phyloP scores from a whole-genome alignment of 2,329 filamentous ascomycete genomes.

The Venturia pyrina region DNA sequence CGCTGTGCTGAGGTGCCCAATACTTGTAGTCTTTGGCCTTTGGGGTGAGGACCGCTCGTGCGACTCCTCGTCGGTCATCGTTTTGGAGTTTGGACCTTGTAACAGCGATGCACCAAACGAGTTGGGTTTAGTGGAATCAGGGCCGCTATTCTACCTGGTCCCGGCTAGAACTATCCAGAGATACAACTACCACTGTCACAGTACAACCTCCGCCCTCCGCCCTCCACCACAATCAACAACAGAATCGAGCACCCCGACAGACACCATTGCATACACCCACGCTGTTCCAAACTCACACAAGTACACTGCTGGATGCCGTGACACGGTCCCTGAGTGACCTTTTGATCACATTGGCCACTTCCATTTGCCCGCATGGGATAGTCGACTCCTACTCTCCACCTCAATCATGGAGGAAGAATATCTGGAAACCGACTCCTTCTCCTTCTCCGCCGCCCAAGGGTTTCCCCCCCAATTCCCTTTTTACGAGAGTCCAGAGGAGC shows the following conservation, averaged over 20 bases:
- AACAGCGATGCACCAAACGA: not conserved
- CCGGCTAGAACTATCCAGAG: no score
- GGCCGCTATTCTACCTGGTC: not conserved
- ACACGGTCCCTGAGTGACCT: not conserved
- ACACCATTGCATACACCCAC: not conserved
- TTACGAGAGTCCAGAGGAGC: not conserved
- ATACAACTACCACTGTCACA: no score
- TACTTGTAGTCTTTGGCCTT: not conserved
- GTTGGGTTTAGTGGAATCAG: not conserved
- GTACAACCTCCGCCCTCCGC: not conserved
- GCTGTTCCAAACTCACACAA: not conserved
- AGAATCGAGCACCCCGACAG: not conserved
- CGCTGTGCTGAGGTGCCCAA: not conserved
- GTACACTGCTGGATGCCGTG: not conserved
- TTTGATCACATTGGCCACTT: not conserved
- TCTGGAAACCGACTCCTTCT: not conserved
- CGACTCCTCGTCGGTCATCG: not conserved
- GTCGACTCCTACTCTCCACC: not conserved
- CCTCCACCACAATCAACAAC: not conserved
- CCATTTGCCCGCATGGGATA: not conserved
- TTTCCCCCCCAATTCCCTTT: not conserved
- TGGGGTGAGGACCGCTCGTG: not conserved
- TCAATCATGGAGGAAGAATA: not conserved
- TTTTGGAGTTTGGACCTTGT: not conserved
- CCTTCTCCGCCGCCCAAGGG: not conserved